Evolutionary conservation across 2,329 filamentous ascomycete species (phyloP).

Genomic region (Colletotrichum endophyticum): DNA sequence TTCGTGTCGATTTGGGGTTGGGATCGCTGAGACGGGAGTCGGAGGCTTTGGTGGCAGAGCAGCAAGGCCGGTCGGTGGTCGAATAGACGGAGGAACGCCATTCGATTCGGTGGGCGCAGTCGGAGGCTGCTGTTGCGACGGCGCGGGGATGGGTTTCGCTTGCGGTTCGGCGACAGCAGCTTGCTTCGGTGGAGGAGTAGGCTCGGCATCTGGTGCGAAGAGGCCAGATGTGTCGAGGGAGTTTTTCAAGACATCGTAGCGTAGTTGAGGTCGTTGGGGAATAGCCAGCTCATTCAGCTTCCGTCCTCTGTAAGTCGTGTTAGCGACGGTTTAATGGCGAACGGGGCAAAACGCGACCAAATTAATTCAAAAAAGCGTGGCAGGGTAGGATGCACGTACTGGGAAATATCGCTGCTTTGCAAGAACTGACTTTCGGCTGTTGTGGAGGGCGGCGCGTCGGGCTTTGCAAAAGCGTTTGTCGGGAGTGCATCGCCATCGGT

Average conservation of each 20-base stretch:
- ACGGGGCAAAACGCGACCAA: constrained; percentile 24
- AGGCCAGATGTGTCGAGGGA: constrained; percentile 35
- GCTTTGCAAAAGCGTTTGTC: constrained; percentile 60
- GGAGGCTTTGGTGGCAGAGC: constrained; percentile 4
- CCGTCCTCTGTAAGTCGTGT: constrained; percentile 42
- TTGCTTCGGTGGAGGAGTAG: neutral
- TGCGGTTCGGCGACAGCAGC: neutral
- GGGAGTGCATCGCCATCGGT: constrained; percentile 69
- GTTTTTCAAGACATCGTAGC: constrained; percentile 47
- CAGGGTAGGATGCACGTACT: constrained; percentile 51
- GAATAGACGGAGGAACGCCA: neutral
- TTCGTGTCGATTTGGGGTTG: neutral
- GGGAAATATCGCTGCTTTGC: constrained; percentile 61
- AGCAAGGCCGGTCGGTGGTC: neutral
- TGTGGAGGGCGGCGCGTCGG: constrained; percentile 59
- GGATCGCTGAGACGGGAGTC: neutral
- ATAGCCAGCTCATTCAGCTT: constrained; percentile 58
- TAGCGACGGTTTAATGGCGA: neutral
- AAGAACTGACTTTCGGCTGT: constrained; percentile 61
- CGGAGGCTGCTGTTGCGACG: neutral
- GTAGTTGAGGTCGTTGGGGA: constrained; percentile 50
- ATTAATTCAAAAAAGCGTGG: neutral
- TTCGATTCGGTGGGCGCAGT: neutral
- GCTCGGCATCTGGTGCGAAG: neutral
- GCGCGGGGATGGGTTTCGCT: neutral